Conservation (phyloP, 2,329 filamentous ascomycete species). For the Aureobasidium vineae region DNA sequence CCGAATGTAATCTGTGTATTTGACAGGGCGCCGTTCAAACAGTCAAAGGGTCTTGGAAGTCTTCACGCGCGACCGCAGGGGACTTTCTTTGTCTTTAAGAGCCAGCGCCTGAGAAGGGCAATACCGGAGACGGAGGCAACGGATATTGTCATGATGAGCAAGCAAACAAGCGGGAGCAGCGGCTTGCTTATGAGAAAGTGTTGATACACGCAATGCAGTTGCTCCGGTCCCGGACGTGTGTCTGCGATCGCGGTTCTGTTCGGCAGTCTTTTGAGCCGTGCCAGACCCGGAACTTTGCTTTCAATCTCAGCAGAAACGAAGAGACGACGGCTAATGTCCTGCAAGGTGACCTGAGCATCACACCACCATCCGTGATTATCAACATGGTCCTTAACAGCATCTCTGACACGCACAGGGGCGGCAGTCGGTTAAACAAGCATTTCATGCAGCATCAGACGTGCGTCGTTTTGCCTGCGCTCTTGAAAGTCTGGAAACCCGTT, state of each 20-base stretch:
- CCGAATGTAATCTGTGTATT: neutral
- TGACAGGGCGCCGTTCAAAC: constrained; percentile 10
- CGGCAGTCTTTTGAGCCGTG: constrained; percentile 14
- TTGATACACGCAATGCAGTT: constrained; percentile 10
- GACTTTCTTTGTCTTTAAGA: constrained; percentile 7
- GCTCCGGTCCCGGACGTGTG: constrained; percentile 6
- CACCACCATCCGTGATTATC: neutral
- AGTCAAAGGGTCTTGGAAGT: constrained; percentile 7
- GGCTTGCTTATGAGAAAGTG: constrained; percentile 15
- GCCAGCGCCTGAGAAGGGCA: neutral
- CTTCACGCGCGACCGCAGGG: neutral
- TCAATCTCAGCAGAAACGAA: neutral
- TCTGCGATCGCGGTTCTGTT: constrained; percentile 12
- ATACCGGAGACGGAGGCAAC: constrained; percentile 18
- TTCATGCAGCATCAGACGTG: constrained; percentile 1
- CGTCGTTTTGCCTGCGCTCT: neutral
- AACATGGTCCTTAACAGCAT: neutral
- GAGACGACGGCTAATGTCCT: constrained; percentile 8
- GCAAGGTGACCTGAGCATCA: neutral
- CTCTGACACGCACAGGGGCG: neutral
- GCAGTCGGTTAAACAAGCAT: neutral
- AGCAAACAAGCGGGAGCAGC: constrained; percentile 15
- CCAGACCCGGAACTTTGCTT: constrained; percentile 13
- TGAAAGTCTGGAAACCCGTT: neutral
- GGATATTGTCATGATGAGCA: constrained; percentile 23